Percentiles rank a stretch among this genome's conserved stretches.
phyloP scores from a whole-genome alignment of 2,329 filamentous ascomycete species.

The Colletotrichum eremochloae region DNA sequence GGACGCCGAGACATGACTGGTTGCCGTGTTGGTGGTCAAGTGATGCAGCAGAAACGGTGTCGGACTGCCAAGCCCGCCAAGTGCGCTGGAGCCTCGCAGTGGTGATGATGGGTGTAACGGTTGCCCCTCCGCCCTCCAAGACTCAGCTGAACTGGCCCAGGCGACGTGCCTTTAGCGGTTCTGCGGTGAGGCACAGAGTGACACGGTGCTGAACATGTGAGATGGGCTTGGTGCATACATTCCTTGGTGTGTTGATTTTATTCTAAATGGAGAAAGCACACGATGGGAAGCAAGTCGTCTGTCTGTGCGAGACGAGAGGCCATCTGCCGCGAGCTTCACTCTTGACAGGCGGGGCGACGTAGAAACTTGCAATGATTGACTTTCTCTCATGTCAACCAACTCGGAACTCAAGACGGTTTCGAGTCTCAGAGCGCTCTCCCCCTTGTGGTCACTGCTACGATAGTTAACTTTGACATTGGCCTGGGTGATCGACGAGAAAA shows the following conservation, averaged over 20 bases:
- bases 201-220: constrained; percentile 27
- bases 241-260: not conserved
- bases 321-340: not conserved
- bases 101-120: constrained; percentile 10
- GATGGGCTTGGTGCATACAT: not conserved
- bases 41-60: constrained; percentile 28
- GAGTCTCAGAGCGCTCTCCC: not conserved
- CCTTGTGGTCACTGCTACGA: constrained; percentile 8
- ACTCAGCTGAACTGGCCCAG: constrained; percentile 24
- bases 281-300: not conserved
- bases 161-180: constrained; percentile 9
- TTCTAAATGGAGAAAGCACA: constrained; percentile 2
- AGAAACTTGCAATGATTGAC: constrained; percentile 1
- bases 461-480: constrained; percentile 2
- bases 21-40: constrained; percentile 1
- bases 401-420: constrained; percentile 20
- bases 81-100: constrained; percentile 32
- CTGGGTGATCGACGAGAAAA: not conserved
- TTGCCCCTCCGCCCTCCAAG: not conserved
- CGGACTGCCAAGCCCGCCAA: constrained; percentile 38
- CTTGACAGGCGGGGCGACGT: not conserved
- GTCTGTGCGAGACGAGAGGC: not conserved
- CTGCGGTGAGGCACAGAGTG: constrained; percentile 32
- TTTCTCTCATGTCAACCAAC: constrained; percentile 7
- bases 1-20: constrained; percentile 22